Base-by-base conservation (phyloP, 305 asterid genomes). In the Solanum hybrid region DNA sequence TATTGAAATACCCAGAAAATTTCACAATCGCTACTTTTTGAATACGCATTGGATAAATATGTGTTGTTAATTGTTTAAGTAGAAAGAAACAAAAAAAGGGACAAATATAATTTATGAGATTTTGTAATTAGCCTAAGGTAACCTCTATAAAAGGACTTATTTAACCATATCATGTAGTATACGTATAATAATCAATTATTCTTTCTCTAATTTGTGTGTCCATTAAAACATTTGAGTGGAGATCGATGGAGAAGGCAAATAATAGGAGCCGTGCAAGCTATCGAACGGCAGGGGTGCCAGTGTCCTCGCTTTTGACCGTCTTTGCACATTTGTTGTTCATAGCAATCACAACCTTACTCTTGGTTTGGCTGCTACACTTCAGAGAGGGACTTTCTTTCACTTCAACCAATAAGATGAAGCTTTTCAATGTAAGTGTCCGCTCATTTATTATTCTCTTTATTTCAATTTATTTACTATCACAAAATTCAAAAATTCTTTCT, bases 371-470 rank as follows among this genome's bases (percentile, higher is more conserved):
- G 36, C 36, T 87, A 6, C 79, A 75, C 3, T 71, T 87, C 71
- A 38, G 89, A 75, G 82, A 87, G n/a, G 89, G 89, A 27, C 71
- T 87, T 26, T 87, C 89, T 72, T 87, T 87, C 72, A 38, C 31
- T 42, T 87, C 84, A 14, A 29, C 9, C 89, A 87, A 87, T n/a
- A 72, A 87, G 7, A 2, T 72, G 22, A 87, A 87, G 14, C 27
- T 72, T 38, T 87, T 72, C 89, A 87, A 87, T 72, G 89, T 72
- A 72, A 38, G 69, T 56, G 69, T 56, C 1, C 10, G 0, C 69
- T 56, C 69, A 56, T 56, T 17, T 56, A 56, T 45, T 45, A 45
- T 45, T 45, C 60, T 45, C 60, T 13, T 45, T 2, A 5, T 45
- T 45, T 13, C 60, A 45, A 45, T 45, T 42, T 40, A 11, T 10